Percentiles rank a stretch among this genome's conserved stretches.
These are phyloP conservation scores for Cercospora zeae-maydis DNA, from an alignment of 2,329 filamentous ascomycete genomes.

Conservation along the genomic window DNA sequence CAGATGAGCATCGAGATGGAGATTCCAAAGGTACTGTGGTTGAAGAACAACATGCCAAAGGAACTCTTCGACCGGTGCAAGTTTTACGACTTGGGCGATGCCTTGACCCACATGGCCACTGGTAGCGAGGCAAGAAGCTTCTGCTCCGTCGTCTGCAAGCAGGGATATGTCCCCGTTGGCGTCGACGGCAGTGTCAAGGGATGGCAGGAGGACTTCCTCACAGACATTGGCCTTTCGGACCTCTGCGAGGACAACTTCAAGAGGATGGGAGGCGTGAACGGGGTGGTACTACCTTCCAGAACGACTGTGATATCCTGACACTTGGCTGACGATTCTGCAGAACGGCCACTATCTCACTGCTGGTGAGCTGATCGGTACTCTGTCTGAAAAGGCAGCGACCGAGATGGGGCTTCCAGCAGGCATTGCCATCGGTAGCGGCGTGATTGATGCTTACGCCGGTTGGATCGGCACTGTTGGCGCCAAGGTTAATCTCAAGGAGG, in stretches of 20 bases:
- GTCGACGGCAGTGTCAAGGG: constrained; percentile 96
- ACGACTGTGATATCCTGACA: background rate
- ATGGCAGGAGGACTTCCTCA: constrained; percentile 94
- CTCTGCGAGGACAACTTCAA: constrained; percentile 82
- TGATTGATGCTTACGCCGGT: constrained; percentile 96
- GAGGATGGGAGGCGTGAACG: constrained; percentile 89
- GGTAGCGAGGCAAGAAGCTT: constrained; percentile 89
- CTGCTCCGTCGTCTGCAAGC: constrained; percentile 95
- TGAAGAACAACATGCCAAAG: constrained; percentile 96
- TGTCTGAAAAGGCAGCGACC: constrained; percentile 76
- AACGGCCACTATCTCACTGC: constrained; percentile 89
- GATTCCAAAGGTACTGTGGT: constrained; percentile 95
- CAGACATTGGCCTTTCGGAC: constrained; percentile 79
- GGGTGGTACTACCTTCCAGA: constrained; percentile 64
- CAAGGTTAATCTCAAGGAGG: constrained; percentile 68
- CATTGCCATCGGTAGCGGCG: constrained; percentile 89
- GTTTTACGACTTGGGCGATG: constrained; percentile 93
- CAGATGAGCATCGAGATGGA: constrained; percentile 99
- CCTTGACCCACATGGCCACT: constrained; percentile 89
- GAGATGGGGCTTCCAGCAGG: constrained; percentile 82
- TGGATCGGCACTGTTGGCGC: constrained; percentile 99
- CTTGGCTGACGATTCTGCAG: constrained; percentile 51
- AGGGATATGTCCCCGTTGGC: constrained; percentile 93
- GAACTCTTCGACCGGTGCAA: constrained; percentile 90
- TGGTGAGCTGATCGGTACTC: constrained; percentile 80